Evolutionary conservation across 2,329 filamentous ascomycete genomes (phyloP).

Genomic region (Acarospora socialis): DNA sequence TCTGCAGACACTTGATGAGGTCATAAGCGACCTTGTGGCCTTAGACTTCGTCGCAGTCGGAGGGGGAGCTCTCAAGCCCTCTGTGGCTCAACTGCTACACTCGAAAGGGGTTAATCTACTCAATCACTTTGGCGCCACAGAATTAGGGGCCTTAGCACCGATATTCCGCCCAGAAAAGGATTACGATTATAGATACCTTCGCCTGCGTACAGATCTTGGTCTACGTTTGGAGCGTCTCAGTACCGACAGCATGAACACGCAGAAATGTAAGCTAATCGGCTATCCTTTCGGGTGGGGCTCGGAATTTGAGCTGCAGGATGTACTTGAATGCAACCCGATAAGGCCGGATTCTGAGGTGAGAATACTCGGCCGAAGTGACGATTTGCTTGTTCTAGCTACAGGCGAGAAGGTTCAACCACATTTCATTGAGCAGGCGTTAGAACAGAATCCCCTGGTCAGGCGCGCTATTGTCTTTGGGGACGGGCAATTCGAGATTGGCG

Average conservation of each 20-base stretch:
- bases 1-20: constrained; percentile 11
- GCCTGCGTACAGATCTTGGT: constrained; percentile 21
- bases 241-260: constrained; percentile 6
- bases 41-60: constrained; percentile 23
- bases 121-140: constrained; percentile 25
- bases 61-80: constrained; percentile 20
- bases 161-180: constrained; percentile 20
- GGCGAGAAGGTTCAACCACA: constrained; percentile 21
- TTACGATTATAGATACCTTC: constrained; percentile 22
- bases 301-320: constrained; percentile 22
- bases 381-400: constrained; percentile 19
- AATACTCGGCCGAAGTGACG: constrained; percentile 22
- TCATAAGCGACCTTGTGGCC: too few relatives aligned
- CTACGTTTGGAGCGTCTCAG: constrained; percentile 16
- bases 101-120: constrained; percentile 18
- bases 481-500: constrained; percentile 13
- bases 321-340: constrained; percentile 18
- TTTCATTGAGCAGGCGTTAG: constrained; percentile 13
- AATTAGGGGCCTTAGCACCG: constrained; percentile 22
- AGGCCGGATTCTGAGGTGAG: constrained; percentile 15
- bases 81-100: constrained; percentile 16
- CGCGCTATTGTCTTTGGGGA: constrained; percentile 16
- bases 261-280: constrained; percentile 18
- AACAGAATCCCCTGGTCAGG: constrained; percentile 7
- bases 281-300: constrained; percentile 18